Evolutionary conservation across 345 rosid genomes (phyloP).

Genomic region (Gossypium mustelinum): DNA sequence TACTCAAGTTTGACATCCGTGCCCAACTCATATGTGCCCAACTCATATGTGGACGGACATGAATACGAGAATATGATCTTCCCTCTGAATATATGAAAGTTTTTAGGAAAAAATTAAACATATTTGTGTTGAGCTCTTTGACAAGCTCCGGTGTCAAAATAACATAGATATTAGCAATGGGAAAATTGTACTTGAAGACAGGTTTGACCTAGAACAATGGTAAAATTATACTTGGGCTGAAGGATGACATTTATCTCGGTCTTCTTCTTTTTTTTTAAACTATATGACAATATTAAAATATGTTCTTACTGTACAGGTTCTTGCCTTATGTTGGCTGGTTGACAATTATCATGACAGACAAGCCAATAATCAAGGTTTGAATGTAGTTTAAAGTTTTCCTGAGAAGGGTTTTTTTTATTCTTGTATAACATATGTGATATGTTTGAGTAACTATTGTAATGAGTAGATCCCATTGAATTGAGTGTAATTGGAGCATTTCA

Average conservation of each 20-base stretch:
- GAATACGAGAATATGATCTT: not conserved
- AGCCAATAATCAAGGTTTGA: conserved; percentile 70
- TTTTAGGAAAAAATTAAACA: not conserved
- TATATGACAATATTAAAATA: not conserved
- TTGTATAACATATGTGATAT: not conserved
- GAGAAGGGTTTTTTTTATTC: not conserved
- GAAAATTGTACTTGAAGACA: not conserved
- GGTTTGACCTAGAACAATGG: not conserved
- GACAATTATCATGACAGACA: conserved; percentile 70
- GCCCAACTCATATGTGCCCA: not conserved
- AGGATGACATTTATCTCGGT: not conserved
- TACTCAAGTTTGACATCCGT: not conserved
- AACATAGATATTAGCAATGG: not conserved
- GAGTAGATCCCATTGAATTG: too few species aligned
- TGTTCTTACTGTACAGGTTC: conserved; percentile 38
- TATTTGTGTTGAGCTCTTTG: too few species aligned
- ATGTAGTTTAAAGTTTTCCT: not conserved
- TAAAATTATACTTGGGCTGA: too few species aligned
- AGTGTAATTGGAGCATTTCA: too few species aligned
- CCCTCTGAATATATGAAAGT: not conserved
- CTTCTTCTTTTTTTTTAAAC: not conserved
- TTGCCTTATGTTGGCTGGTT: conserved; percentile 80
- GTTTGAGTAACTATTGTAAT: not conserved
- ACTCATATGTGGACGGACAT: not conserved
- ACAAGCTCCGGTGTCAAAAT: not conserved